These are phyloP conservation scores for Fusarium redolens DNA, from an alignment of 2,329 filamentous ascomycete species.

Conservation along the genomic window DNA sequence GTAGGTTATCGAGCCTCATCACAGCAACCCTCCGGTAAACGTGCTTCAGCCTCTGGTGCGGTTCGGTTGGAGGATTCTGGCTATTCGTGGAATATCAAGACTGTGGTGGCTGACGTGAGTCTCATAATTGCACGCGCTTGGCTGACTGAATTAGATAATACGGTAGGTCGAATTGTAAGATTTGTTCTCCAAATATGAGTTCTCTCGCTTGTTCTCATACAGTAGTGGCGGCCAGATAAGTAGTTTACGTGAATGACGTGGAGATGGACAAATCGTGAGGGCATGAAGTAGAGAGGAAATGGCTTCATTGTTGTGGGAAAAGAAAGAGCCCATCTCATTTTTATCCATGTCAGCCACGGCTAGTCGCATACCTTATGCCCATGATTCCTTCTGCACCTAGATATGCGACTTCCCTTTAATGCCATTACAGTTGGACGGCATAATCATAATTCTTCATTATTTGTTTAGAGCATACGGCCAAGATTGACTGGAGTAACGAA, in stretches of 20 bases:
- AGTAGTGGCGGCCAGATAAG: background rate
- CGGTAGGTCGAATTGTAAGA: no score
- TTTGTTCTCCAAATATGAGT: background rate
- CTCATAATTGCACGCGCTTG: background rate
- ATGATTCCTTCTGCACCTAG: background rate
- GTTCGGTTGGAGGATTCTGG: background rate
- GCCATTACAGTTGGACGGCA: background rate
- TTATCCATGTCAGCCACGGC: background rate
- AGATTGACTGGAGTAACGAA: background rate
- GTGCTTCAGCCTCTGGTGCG: background rate
- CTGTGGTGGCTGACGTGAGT: background rate
- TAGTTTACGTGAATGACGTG: constrained; percentile 6
- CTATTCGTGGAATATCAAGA: background rate
- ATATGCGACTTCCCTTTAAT: background rate
- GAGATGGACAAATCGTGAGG: background rate
- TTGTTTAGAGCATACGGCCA: background rate
- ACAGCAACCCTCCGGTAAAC: background rate
- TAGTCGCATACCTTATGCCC: no score
- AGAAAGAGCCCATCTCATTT: background rate
- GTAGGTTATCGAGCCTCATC: constrained; percentile 54
- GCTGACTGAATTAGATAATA: background rate
- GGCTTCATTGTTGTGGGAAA: background rate
- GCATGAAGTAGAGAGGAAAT: background rate
- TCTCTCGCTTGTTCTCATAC: background rate
- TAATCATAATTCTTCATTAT: background rate